Conservation (phyloP, 352 stramenopile genomes). For the Globisporangium echinulatum region DNA sequence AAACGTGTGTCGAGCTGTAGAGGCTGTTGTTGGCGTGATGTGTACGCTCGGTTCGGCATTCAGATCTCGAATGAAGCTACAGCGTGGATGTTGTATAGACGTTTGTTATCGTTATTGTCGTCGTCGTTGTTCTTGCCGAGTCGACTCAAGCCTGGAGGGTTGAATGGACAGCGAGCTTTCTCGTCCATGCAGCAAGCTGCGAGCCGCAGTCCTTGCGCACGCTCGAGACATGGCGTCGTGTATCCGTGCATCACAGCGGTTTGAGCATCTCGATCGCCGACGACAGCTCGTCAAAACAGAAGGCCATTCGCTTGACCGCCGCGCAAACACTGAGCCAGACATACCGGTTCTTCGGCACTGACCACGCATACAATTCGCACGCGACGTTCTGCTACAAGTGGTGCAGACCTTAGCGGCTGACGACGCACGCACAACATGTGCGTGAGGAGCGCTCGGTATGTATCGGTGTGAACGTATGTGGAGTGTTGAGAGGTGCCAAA, state of each 20-base stretch:
- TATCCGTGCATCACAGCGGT: conserved; percentile 24
- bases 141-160: too few relatives aligned
- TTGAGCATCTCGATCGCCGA: conserved; percentile 15
- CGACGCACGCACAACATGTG: conserved; percentile 2
- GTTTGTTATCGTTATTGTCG: not conserved
- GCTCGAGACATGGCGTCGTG: conserved; percentile 14
- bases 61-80: not conserved
- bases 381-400: conserved; percentile 18
- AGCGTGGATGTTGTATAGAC: not conserved
- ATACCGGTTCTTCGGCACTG: conserved; percentile 20
- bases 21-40: too few relatives aligned
- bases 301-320: conserved; percentile 14
- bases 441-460: conserved; percentile 22
- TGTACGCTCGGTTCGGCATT: too few relatives aligned
- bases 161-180: too few relatives aligned
- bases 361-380: conserved; percentile 16
- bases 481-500: conserved; percentile 17
- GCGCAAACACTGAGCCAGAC: conserved; percentile 14
- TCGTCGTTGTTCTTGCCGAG: too few relatives aligned
- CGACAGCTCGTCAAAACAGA: too few relatives aligned
- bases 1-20: conserved; percentile 10
- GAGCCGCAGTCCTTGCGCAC: conserved; percentile 13
- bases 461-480: not conserved
- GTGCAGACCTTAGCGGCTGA: conserved; percentile 17
- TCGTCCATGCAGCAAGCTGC: conserved; percentile 7